Conservation (phyloP, 345 rosid species). For the Eucalyptus polybractea region DNA sequence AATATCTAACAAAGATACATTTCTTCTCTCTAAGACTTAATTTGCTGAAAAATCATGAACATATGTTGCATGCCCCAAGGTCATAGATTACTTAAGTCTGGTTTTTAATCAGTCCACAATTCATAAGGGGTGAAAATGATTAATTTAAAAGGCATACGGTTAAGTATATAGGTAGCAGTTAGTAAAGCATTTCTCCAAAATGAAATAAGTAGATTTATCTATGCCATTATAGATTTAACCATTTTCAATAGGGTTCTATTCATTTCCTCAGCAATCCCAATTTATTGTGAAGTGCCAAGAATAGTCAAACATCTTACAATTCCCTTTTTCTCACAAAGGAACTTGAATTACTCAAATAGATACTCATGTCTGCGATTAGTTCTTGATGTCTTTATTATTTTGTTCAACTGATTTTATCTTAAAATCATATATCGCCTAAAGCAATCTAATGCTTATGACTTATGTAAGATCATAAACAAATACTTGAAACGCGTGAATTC, state of each 20-base stretch:
- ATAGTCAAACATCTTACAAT: background rate
- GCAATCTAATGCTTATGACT: background rate
- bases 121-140: background rate
- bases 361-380: background rate
- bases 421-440: background rate
- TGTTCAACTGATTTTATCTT: background rate
- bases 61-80: background rate
- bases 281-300: background rate
- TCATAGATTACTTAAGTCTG: background rate
- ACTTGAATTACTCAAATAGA: background rate
- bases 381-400: background rate
- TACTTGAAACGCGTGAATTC: too few species aligned
- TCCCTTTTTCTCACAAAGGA: too few species aligned
- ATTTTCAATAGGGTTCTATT: background rate
- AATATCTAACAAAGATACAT: background rate
- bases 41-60: background rate
- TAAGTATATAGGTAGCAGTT: background rate
- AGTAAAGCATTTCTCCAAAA: background rate
- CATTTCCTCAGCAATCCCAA: background rate
- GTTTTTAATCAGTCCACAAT: background rate
- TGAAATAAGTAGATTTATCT: background rate
- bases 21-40: background rate
- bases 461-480: too few species aligned
- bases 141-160: background rate
- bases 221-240: background rate